Base-by-base conservation (phyloP, 257 asterid species). In the Penstemon newberryi region DNA sequence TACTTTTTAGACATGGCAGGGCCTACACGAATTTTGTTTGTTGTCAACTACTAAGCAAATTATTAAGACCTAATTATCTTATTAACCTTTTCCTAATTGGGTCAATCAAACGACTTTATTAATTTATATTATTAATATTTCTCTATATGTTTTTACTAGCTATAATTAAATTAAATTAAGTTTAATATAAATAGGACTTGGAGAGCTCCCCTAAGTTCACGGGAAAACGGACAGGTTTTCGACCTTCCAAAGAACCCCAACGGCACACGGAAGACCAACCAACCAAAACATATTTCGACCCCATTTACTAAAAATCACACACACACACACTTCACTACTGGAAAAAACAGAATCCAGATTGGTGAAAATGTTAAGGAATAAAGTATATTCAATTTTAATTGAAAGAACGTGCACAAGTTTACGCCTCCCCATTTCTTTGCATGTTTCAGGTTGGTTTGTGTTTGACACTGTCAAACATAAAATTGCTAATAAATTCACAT, bases 191-290 rank as follows among this genome's bases (percentile, higher is more conserved):
- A 25, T 25, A 25, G 2, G 33, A 25, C 33, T 25, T 25, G 18
- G 18, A 25, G 33, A 25, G 33, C 56, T n/a, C 40, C 59, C 91
- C 91, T 77, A 69, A 59, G 78, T 77, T 79, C 70, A 67, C 73
- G 91, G 88, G 71, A 63, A 65, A 62, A 56, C 66, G 65, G 66
- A 72, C 74, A 73, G 71, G 71, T 58, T 70, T 60, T 76, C 58
- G 64, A 77, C 77, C 78, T 75, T 52, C 77, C 76, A 54, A 64
- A 76, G 89, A 78, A 77, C 70, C 72, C 81, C 75, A 81, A 78
- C 70, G 71, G 74, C 67, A 73, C 73, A 69, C 69, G 82, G 82
- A 78, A 78, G 67, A 70, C 77, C 72, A 73, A 51, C 60, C 85
- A 78, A 74, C 53, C 51, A 25, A 64, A 51, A 55, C 10, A 46